phyloP scores from a whole-genome alignment of 345 rosid genomes.

The Salix purpurea region DNA sequence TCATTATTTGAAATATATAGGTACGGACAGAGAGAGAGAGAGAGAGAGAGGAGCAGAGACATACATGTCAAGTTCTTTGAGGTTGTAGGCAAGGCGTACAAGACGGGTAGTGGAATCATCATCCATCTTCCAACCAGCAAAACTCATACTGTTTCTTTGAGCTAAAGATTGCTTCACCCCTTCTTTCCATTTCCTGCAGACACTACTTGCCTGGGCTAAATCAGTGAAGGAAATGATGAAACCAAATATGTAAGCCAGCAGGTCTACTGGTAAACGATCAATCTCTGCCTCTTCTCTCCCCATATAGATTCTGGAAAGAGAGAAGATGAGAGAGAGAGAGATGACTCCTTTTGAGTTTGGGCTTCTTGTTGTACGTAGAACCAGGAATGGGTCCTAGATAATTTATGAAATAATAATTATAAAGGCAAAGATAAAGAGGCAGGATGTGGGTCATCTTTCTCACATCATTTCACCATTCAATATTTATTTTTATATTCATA shows the following conservation, averaged over 20 bases:
- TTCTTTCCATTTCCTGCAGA: slow-evolving; percentile 80
- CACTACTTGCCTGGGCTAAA: slow-evolving; percentile 78
- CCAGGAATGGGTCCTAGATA: not conserved
- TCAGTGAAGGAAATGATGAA: slow-evolving; percentile 68
- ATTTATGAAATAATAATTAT: not conserved
- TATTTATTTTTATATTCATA: not conserved
- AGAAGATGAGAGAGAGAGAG: not conserved
- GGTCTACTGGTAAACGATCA: slow-evolving; percentile 69
- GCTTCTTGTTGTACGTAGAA: not conserved
- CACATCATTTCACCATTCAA: slow-evolving; percentile 15
- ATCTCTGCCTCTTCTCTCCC: slow-evolving; percentile 53
- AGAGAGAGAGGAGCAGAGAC: not conserved
- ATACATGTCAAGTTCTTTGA: slow-evolving; percentile 90
- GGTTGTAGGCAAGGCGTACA: slow-evolving; percentile 60
- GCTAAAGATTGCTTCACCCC: slow-evolving; percentile 79
- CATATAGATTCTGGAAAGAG: slow-evolving; percentile 11
- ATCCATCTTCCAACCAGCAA: slow-evolving; percentile 81
- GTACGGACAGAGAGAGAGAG: not conserved
- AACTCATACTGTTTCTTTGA: slow-evolving; percentile 60
- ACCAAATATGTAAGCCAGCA: slow-evolving; percentile 64
- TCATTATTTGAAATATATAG: not conserved
- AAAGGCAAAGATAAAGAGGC: not conserved
- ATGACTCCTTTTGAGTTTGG: not conserved
- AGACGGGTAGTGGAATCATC: slow-evolving; percentile 75
- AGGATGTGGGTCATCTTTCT: slow-evolving; percentile 32